Conservation (phyloP, 495 filamentous ascomycete species). For the Neurospora sp. region DNA sequence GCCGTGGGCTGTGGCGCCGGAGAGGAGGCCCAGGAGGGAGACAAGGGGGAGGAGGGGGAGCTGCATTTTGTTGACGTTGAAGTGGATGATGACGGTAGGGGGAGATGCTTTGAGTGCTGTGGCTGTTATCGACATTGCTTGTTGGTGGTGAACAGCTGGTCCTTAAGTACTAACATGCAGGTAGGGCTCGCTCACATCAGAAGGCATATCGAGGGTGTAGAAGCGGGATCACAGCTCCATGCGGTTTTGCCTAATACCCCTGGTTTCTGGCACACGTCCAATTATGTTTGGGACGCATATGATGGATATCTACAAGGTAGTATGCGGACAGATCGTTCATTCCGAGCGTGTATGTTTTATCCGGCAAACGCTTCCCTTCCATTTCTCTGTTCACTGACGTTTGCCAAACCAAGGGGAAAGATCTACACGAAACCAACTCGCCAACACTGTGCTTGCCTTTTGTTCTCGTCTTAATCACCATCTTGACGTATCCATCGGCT, state of each 20-base stretch:
- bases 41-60: constrained; percentile 1
- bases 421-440: not conserved
- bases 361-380: not conserved
- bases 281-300: not conserved
- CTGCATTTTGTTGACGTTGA: constrained; percentile 4
- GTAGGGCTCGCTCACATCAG: not conserved
- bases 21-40: constrained; percentile 37
- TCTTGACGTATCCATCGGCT: too few relatives aligned
- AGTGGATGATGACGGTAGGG: not conserved
- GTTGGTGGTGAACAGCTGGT: not conserved
- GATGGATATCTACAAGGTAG: not conserved
- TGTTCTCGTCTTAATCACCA: too few relatives aligned
- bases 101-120: not conserved
- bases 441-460: not conserved
- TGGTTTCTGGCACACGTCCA: not conserved
- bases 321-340: not conserved
- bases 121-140: not conserved
- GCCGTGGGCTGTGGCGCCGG: constrained; percentile 51
- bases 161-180: not conserved
- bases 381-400: not conserved
- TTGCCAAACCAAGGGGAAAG: not conserved
- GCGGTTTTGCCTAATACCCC: constrained; percentile 10
- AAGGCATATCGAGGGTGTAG: not conserved
- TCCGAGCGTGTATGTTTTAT: not conserved
- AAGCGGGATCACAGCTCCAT: not conserved